These are phyloP conservation scores for Cyberlindnera euphorbiiphila DNA, from an alignment of 805 yeast species.

Conservation along the genomic window DNA sequence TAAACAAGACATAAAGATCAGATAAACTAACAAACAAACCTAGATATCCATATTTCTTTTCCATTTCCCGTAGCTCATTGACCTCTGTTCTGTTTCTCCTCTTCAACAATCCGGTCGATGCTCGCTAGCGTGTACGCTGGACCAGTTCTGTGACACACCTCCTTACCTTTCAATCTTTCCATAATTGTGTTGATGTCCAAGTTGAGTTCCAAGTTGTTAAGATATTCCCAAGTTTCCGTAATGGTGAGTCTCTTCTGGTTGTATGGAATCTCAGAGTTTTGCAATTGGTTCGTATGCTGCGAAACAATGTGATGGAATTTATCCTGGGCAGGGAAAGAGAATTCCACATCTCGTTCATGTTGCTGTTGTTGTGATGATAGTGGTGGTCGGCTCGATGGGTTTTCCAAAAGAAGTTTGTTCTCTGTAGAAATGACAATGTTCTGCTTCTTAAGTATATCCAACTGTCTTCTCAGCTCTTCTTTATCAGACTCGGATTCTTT, in stretches of 20 bases:
- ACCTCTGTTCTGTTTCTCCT: slow-evolving; percentile 1
- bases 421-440: slow-evolving; percentile 58
- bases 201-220: slow-evolving; percentile 51
- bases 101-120: slow-evolving; percentile 37
- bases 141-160: slow-evolving; percentile 77
- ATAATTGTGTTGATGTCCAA: slow-evolving; percentile 54
- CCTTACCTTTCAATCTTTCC: slow-evolving; percentile 58
- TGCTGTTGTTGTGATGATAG: slow-evolving; percentile 4
- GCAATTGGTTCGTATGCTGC: slow-evolving; percentile 20
- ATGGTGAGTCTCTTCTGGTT: slow-evolving; percentile 53
- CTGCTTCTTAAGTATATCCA: slow-evolving; percentile 49
- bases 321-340: slow-evolving; percentile 30
- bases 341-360: slow-evolving; percentile 16
- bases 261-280: slow-evolving; percentile 24
- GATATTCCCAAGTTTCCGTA: slow-evolving; percentile 81
- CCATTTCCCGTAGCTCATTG: too few species aligned
- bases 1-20: too few species aligned
- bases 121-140: slow-evolving; percentile 53
- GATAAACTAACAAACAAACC: not conserved
- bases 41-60: too few species aligned
- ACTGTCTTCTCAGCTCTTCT: slow-evolving; percentile 40
- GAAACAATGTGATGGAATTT: slow-evolving; percentile 10
- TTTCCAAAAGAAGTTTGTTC: slow-evolving; percentile 50
- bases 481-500: slow-evolving; percentile 54
- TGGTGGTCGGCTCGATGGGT: slow-evolving; percentile 10